Evolutionary conservation across 768 basidiomycete genomes (phyloP), one percentile per base, ranked within the genome.

Genomic region (Xerocomus spinulosus): DNA sequence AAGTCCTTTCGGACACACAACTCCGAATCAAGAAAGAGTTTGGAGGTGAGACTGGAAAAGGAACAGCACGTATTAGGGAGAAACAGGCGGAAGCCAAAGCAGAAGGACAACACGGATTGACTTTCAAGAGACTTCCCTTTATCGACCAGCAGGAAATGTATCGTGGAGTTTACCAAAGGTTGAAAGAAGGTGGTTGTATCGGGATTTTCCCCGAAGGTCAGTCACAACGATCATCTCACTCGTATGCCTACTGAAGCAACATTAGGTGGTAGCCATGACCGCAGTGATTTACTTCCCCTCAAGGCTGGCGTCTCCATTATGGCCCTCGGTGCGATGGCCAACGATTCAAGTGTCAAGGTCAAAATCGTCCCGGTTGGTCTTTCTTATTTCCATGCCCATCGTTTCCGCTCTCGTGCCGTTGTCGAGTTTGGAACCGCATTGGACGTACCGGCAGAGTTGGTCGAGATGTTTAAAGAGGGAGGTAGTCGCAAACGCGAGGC

Each of bases 201-300:
- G 94, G 96, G 38, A 97, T 99, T 54, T 98, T 98, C 63, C 96
- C 96, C 32, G 96, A 98, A 84, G 95, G 94, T 91, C 55, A 48
- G 67, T 50, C 13, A 8, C 23, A n/a, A 33, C 39, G 6, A 38
- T 48, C n/a, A 21, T 51, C 21, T 8, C 14, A 35, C 34, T 13
- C 9, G 25, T 12, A 13, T 25, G 26, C 17, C 40, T n/a, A 30
- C 15, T 56, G 44, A 51, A 41, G 44, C 18, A 14, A 30, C n/a
- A 37, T 42, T 52, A 97, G 94, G 96, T 57, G 96, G 96, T 47
- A 97, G 94, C 49, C 96, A 99, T 67, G 96, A 99, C 69, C 85
- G 96, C 33, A 94, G 91, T 9, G 93, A 98, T 68, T 78, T 98
- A 42, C 80, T 98, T 17, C 96, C 96, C 2, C 77, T 99, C 33